Evolutionary conservation across 2,329 filamentous ascomycete genomes (phyloP).

Genomic region (Diaporthe caulivora): DNA sequence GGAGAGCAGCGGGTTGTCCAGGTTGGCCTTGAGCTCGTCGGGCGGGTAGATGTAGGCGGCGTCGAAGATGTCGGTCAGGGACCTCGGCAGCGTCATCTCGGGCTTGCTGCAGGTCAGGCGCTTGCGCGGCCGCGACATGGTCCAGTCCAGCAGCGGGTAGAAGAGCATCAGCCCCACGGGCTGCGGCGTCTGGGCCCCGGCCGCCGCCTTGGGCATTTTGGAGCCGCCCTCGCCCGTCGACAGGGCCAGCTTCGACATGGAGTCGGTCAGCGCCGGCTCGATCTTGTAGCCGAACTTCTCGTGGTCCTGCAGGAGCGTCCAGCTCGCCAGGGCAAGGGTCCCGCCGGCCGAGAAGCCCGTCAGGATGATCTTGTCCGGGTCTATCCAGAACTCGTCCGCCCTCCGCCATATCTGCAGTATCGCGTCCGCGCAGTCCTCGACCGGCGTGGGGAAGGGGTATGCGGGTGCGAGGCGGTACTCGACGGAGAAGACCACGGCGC

Average conservation of each 20-base stretch:
- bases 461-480: conserved; percentile 78
- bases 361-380: conserved; percentile 67
- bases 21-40: conserved; percentile 57
- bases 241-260: conserved; percentile 13
- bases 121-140: conserved; percentile 66
- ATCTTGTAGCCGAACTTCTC: conserved; percentile 47
- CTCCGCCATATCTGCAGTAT: conserved; percentile 70
- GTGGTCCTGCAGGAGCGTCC: conserved; percentile 49
- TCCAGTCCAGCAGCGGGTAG: conserved; percentile 74
- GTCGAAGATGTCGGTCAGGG: conserved; percentile 73
- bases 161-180: conserved; percentile 69
- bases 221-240: conserved; percentile 53
- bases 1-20: conserved; percentile 65
- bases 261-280: conserved; percentile 52
- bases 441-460: conserved; percentile 72
- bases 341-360: conserved; percentile 76
- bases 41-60: conserved; percentile 70
- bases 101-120: conserved; percentile 65
- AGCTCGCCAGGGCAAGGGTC: conserved; percentile 63
- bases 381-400: conserved; percentile 68
- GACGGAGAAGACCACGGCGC: conserved; percentile 72
- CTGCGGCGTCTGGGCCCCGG: conserved; percentile 48
- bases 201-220: conserved; percentile 46
- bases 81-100: conserved; percentile 68
- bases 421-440: conserved; percentile 75